Base-by-base conservation (phyloP, 106 monocot species). In the Dendrobium nobile region DNA sequence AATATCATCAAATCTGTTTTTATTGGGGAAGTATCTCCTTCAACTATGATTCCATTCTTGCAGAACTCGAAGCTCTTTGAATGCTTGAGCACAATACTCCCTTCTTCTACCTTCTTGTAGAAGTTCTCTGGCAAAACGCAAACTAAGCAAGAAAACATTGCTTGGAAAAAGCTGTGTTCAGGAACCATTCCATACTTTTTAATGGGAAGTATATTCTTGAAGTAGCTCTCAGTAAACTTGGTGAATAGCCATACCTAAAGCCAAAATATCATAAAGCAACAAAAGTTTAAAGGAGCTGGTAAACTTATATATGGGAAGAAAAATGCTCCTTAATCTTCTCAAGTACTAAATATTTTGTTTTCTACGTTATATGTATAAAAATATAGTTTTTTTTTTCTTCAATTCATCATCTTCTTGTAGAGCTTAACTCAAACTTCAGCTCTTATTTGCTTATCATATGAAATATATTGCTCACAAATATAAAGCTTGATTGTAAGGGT, bases 91-190 rank as follows among this genome's bases (percentile, higher is more conserved):
- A 92, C 59, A 47, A 95, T 87, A 80, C 88, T 95, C 9, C 94
- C 92, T 84, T 95, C 88, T 55, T 88, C 92, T 41, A 95, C 87
- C 72, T 31, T 88, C 3, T 88, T 83, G 51, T 95, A 95, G 75
- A 92, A 91, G 0, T 92, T 88, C 1, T 88, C 84, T 0, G 91
- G 92, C 41, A 88, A 24, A 56, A 90, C 28, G 9, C 84, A 70
- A 0, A 87, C 11, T 43, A 77, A 33, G 40, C 86, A 87, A 56
- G 87, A 51, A 28, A 78, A 20, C 4, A 92, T 40, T 3, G 82
- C 85, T 43, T 88, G 78, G 54, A 79, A 85, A 77, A 92, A 85
- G 54, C 85, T 87, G 8, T 94, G 86, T 1, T 37, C 37, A 37
- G 37, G 37, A 37, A 37, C 37, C 37, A 37, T 37, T 88, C 87